Evolutionary conservation across 768 basidiomycete genomes (phyloP).

Genomic region (Scleroderma bovista): DNA sequence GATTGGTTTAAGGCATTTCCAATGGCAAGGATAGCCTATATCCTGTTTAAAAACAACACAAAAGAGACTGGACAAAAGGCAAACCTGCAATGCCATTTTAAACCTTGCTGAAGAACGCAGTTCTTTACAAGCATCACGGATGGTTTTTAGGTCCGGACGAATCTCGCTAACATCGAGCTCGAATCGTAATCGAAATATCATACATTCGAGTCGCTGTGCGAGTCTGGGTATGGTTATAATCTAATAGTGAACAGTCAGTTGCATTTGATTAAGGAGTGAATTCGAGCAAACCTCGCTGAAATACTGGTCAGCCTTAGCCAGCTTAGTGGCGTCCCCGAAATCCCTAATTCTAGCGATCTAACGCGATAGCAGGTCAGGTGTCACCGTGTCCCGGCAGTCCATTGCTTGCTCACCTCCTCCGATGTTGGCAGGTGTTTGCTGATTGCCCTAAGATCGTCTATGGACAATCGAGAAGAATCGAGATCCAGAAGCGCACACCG

Average conservation of each 20-base stretch:
- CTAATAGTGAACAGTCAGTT: constrained; percentile 35
- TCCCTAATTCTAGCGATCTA: constrained; percentile 61
- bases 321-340: constrained; percentile 65
- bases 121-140: constrained; percentile 68
- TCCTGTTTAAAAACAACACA: background rate
- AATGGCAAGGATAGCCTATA: constrained; percentile 62
- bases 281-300: constrained; percentile 56
- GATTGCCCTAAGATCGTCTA: constrained; percentile 76
- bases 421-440: constrained; percentile 70
- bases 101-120: constrained; percentile 60
- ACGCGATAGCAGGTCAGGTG: background rate
- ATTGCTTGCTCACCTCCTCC: constrained; percentile 56
- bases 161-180: constrained; percentile 82
- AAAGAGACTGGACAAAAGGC: constrained; percentile 3
- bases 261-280: background rate
- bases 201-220: constrained; percentile 66
- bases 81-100: constrained; percentile 64
- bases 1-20: constrained; percentile 83
- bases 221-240: constrained; percentile 77
- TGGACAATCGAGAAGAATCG: constrained; percentile 59
- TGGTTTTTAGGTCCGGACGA: constrained; percentile 69
- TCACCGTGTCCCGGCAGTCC: background rate
- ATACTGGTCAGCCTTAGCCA: constrained; percentile 83
- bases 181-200: constrained; percentile 78
- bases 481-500: constrained; percentile 65